Evolutionary conservation across 2,329 filamentous ascomycete species (phyloP).

Genomic region (Beauveria sp.): DNA sequence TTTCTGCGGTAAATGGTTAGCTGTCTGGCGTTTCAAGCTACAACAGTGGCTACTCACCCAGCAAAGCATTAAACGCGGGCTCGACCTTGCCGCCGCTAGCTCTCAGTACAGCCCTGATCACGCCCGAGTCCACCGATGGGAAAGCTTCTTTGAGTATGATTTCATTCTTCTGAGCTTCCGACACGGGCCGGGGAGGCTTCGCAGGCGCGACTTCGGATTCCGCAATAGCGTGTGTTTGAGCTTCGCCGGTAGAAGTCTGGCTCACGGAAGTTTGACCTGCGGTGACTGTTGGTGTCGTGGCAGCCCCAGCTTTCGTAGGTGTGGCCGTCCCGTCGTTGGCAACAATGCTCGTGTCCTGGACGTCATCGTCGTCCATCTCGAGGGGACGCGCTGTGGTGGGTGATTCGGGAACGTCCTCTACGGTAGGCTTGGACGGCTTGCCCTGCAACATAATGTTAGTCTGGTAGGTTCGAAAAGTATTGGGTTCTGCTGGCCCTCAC

Average conservation of each 20-base stretch:
- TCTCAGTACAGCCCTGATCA: constrained; percentile 80
- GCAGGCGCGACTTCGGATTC: constrained; percentile 50
- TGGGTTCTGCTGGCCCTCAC: constrained; percentile 3
- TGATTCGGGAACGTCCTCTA: constrained; percentile 47
- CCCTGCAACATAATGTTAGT: constrained; percentile 23
- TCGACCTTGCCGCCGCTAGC: constrained; percentile 86
- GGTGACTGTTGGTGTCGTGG: constrained; percentile 18
- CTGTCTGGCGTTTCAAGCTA: not conserved
- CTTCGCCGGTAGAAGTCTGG: constrained; percentile 19
- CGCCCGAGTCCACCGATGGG: constrained; percentile 67
- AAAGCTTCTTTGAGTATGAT: constrained; percentile 90
- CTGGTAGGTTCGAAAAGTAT: constrained; percentile 4
- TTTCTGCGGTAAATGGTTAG: constrained; percentile 41
- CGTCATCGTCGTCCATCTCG: constrained; percentile 64
- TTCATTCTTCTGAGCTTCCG: constrained; percentile 76
- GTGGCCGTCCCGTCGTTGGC: constrained; percentile 31
- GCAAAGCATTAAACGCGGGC: constrained; percentile 87
- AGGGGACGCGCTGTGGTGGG: constrained; percentile 58
- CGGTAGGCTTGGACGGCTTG: constrained; percentile 28
- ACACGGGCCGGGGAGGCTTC: constrained; percentile 79
- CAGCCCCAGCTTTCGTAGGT: constrained; percentile 12
- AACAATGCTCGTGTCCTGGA: constrained; percentile 51
- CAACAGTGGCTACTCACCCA: constrained; percentile 48
- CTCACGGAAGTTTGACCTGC: constrained; percentile 17
- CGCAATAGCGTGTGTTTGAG: constrained; percentile 18